Conservation (phyloP, 352 stramenopile genomes). For the Globisporangium apiculatum region DNA sequence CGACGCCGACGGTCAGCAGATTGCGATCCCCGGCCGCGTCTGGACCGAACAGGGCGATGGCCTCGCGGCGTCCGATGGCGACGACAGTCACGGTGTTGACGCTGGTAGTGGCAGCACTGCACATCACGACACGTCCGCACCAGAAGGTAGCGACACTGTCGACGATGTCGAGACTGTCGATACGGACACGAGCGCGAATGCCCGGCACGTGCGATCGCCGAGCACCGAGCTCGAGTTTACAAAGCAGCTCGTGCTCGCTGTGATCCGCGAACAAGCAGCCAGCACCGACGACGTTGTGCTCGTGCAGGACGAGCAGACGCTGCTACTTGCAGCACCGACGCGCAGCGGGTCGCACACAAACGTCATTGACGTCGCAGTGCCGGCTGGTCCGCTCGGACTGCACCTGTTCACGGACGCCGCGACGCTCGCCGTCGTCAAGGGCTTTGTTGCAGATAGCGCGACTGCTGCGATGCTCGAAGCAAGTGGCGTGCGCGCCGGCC, state of each 20-base stretch:
- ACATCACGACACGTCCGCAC: background rate
- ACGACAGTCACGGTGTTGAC: conserved; percentile 1
- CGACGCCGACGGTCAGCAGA: conserved; percentile 30
- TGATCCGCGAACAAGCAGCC: conserved; percentile 2
- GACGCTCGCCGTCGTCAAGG: conserved; percentile 45
- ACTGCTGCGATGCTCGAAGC: conserved; percentile 27
- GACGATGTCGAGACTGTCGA: background rate
- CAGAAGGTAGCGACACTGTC: background rate
- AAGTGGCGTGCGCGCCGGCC: conserved; percentile 26
- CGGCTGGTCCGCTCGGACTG: conserved; percentile 44
- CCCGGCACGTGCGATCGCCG: conserved; percentile 4
- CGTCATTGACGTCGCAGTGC: conserved; percentile 28
- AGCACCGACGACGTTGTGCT: conserved; percentile 2
- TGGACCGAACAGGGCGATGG: conserved; percentile 21
- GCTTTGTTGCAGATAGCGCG: conserved; percentile 38
- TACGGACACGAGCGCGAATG: background rate
- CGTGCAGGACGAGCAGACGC: conserved; percentile 10
- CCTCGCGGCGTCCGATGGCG: conserved; percentile 3
- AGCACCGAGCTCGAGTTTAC: conserved; percentile 23
- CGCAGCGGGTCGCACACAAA: conserved; percentile 7
- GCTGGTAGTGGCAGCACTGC: no score
- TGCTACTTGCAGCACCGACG: background rate
- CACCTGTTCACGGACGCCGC: conserved; percentile 52
- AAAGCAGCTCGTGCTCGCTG: conserved; percentile 22
- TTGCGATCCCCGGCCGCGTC: conserved; percentile 31